These are phyloP conservation scores for Claviceps humidiphila DNA, from an alignment of 2,329 filamentous ascomycete species.

Conservation along the genomic window DNA sequence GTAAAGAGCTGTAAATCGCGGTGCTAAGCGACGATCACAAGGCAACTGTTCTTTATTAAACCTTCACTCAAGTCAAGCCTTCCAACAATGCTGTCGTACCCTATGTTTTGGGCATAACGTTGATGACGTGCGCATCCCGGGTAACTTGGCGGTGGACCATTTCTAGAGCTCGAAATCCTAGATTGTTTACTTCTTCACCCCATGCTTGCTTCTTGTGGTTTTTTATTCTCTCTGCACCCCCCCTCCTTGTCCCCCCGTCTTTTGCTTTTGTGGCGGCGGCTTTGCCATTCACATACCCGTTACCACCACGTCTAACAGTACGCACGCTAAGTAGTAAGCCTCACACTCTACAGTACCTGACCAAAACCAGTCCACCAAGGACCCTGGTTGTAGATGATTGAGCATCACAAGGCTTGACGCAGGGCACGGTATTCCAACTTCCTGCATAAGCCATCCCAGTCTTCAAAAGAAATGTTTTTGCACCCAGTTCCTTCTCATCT, in stretches of 20 bases:
- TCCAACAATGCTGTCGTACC: not conserved
- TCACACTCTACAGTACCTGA: not conserved
- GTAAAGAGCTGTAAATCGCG: not conserved
- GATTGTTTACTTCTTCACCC: not conserved
- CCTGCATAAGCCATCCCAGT: slow-evolving; percentile 19
- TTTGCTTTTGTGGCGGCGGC: slow-evolving; percentile 5
- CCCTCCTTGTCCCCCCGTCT: not conserved
- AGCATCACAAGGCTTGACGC: slow-evolving; percentile 4
- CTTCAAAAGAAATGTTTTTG: slow-evolving; percentile 22
- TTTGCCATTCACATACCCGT: slow-evolving; percentile 1
- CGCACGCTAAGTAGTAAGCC: not conserved
- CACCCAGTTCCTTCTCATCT: slow-evolving; percentile 14
- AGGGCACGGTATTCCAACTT: slow-evolving; percentile 7
- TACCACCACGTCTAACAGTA: slow-evolving; percentile 1
- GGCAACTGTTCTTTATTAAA: not conserved
- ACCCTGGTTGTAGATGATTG: not conserved
- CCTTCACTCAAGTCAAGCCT: not conserved
- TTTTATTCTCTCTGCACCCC: not conserved
- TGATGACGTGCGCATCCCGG: not conserved
- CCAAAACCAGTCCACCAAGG: slow-evolving; percentile 1
- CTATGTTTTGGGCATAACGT: not conserved
- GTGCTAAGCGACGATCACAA: not conserved
- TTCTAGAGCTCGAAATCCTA: slow-evolving; percentile 1
- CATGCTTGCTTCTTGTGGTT: not conserved
- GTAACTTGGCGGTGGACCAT: not conserved